phyloP scores from a whole-genome alignment of 768 basidiomycete genomes.

The Leccinellum rugosiceps region DNA sequence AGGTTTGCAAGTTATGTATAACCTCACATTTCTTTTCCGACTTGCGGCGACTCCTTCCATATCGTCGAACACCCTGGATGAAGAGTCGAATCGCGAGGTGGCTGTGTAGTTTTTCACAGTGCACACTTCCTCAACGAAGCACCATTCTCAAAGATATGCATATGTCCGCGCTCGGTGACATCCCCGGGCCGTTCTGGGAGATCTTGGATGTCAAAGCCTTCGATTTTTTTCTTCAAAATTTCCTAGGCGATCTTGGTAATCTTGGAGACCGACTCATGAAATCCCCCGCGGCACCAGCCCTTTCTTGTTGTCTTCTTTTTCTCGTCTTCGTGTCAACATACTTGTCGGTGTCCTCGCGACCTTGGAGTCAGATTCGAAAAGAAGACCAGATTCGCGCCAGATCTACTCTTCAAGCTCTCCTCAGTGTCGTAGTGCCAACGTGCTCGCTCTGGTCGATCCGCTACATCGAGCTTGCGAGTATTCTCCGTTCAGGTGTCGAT shows the following conservation, averaged over 20 bases:
- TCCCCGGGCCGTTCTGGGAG: slow-evolving; percentile 6
- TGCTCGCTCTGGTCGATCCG: slow-evolving; percentile 43
- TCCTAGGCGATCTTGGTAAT: background rate
- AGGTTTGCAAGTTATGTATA: no score
- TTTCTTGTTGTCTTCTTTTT: slow-evolving; percentile 9
- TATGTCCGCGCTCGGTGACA: slow-evolving; percentile 6
- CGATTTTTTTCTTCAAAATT: background rate
- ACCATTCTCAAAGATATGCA: background rate
- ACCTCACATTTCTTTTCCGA: background rate
- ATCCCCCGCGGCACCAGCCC: background rate
- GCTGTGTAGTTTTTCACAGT: background rate
- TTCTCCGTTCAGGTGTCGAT: slow-evolving; percentile 21
- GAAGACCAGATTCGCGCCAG: slow-evolving; percentile 15
- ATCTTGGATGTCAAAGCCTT: background rate
- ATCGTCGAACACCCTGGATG: background rate
- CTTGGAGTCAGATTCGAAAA: background rate
- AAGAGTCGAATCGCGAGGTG: background rate
- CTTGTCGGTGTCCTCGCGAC: slow-evolving; percentile 6
- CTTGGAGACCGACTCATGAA: background rate
- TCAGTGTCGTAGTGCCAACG: slow-evolving; percentile 41
- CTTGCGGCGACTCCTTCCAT: background rate
- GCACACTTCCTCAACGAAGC: background rate
- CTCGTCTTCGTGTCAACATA: slow-evolving; percentile 6
- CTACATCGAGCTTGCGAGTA: slow-evolving; percentile 32
- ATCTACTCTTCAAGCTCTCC: slow-evolving; percentile 35